phyloP scores from a whole-genome alignment of 805 yeast genomes.

The Scheffersomyces coipomensis region DNA sequence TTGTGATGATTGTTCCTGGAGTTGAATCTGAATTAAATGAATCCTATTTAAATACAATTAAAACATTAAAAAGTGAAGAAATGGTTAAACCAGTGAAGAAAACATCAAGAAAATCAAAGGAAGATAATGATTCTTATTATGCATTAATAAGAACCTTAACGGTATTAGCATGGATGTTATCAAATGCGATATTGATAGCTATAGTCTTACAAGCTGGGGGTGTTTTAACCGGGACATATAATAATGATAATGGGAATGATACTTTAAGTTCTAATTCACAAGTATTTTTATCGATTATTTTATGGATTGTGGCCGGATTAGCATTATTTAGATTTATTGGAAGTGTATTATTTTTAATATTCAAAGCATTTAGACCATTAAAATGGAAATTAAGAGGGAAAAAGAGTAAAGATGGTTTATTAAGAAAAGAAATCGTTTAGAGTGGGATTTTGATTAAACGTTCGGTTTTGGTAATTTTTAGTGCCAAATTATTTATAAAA shows the following conservation, averaged over 20 bases:
- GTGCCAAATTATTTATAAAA: not conserved
- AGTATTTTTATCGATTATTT: constrained; percentile 74
- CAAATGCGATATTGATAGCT: constrained; percentile 79
- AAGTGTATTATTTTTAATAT: constrained; percentile 55
- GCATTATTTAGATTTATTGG: constrained; percentile 84
- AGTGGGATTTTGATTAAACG: not conserved
- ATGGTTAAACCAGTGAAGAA: constrained; percentile 16
- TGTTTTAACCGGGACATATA: constrained; percentile 42
- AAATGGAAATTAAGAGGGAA: constrained; percentile 35
- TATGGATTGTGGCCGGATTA: constrained; percentile 92
- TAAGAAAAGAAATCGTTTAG: not conserved
- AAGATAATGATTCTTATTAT: constrained; percentile 76
- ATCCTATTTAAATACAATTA: constrained; percentile 64
- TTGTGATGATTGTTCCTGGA: constrained; percentile 58
- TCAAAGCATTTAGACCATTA: constrained; percentile 36
- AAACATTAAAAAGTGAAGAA: constrained; percentile 44
- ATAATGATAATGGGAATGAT: constrained; percentile 17
- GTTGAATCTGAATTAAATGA: constrained; percentile 74
- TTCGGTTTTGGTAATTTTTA: not conserved
- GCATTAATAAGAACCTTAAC: constrained; percentile 89
- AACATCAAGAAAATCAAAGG: constrained; percentile 14
- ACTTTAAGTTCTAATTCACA: constrained; percentile 48
- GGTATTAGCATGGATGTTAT: constrained; percentile 84
- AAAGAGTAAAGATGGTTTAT: constrained; percentile 8
- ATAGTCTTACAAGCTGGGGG: constrained; percentile 87